phyloP scores from a whole-genome alignment of 306 rosid species.

The Leucaena leucocephala region DNA sequence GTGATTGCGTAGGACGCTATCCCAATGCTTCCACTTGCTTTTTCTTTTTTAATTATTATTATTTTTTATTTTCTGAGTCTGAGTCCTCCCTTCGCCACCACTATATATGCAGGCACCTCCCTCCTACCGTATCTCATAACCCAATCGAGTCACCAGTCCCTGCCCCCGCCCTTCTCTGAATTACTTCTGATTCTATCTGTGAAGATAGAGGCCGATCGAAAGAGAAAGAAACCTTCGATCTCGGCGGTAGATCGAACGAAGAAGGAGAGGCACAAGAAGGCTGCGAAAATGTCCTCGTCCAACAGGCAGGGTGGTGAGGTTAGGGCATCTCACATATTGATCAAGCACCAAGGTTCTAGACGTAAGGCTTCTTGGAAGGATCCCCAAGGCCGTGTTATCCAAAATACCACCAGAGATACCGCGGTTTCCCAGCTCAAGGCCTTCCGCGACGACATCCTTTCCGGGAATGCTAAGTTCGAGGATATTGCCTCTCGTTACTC shows the following conservation, averaged over 20 bases:
- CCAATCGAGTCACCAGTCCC: not conserved
- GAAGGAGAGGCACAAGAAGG: constrained; percentile 55
- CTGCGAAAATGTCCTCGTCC: constrained; percentile 64
- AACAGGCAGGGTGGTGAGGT: constrained; percentile 56
- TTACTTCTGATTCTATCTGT: not conserved
- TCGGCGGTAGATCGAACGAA: constrained; percentile 56
- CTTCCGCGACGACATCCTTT: constrained; percentile 70
- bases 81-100: not conserved
- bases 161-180: not conserved
- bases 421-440: constrained; percentile 75
- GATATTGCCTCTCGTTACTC: constrained; percentile 78
- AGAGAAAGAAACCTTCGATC: constrained; percentile 71
- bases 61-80: not conserved
- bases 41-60: not conserved
- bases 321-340: constrained; percentile 93
- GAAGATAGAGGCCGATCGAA: constrained; percentile 83
- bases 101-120: not conserved
- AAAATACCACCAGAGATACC: constrained; percentile 65
- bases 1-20: not conserved
- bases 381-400: constrained; percentile 84
- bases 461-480: constrained; percentile 76
- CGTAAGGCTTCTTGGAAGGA: constrained; percentile 97
- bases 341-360: constrained; percentile 91
- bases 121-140: not conserved
- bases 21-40: not conserved